Conservation (phyloP, 306 rosid species). For the Cyamopsis tetragonoloba region DNA sequence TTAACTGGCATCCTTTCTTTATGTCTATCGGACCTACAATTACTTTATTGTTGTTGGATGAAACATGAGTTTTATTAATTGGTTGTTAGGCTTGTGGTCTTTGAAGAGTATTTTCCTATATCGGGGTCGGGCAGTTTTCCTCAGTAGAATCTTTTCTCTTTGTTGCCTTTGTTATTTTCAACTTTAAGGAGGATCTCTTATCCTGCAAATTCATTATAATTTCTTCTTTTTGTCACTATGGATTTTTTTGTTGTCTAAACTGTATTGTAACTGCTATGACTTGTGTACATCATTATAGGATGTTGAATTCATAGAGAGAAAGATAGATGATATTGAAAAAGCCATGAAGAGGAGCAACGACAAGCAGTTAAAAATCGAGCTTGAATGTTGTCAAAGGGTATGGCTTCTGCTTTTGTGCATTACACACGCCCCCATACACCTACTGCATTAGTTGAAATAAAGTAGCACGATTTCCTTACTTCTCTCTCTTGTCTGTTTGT, state of each 20-base stretch:
- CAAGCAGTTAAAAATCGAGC: constrained; percentile 91
- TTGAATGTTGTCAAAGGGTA: constrained; percentile 79
- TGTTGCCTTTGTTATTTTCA: not conserved
- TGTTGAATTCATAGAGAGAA: constrained; percentile 78
- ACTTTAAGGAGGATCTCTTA: not conserved
- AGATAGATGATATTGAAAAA: constrained; percentile 85
- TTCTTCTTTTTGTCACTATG: not conserved
- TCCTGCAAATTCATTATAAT: not conserved
- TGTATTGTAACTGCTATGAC: constrained; percentile 11
- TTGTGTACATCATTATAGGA: constrained; percentile 46
- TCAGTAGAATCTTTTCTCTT: not conserved
- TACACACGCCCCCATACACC: not conserved
- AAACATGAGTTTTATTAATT: not conserved
- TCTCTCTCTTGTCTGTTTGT: not conserved
- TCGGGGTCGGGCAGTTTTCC: not conserved
- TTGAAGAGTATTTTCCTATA: not conserved
- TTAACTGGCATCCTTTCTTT: constrained; percentile 2
- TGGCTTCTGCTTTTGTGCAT: constrained; percentile 11
- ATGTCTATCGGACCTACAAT: not conserved
- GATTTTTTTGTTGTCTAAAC: constrained; percentile 14
- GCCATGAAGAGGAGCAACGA: constrained; percentile 99
- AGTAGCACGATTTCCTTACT: not conserved
- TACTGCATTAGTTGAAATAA: not conserved
- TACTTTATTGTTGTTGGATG: constrained; percentile 4
- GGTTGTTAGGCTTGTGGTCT: not conserved